These are phyloP conservation scores for Pyrenophora graminea DNA, from an alignment of 2,329 filamentous ascomycete genomes.

Conservation along the genomic window DNA sequence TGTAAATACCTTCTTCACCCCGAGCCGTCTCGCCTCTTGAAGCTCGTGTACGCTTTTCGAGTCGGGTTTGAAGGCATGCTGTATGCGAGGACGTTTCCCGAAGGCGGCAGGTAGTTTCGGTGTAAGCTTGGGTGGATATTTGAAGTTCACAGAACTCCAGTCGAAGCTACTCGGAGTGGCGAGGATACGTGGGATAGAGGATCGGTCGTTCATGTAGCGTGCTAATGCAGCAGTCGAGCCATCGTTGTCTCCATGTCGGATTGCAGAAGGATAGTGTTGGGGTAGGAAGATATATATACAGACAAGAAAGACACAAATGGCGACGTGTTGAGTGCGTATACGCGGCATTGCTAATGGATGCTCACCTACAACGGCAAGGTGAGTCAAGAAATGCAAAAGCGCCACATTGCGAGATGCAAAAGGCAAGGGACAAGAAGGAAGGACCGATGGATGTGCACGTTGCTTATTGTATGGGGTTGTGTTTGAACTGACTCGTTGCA, in stretches of 20 bases:
- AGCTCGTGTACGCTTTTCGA: conserved; percentile 17
- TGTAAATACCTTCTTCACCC: conserved; percentile 45
- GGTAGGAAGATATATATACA: conserved; percentile 37
- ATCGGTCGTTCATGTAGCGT: conserved; percentile 40
- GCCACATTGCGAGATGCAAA: conserved; percentile 14
- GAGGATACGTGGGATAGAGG: conserved; percentile 26
- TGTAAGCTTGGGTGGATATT: conserved; percentile 32
- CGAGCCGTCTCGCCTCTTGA: conserved; percentile 31
- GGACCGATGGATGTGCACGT: conserved; percentile 9
- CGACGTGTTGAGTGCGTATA: conserved; percentile 35
- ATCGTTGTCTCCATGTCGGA: conserved; percentile 10
- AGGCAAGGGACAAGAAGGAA: not conserved
- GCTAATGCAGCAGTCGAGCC: conserved; percentile 31
- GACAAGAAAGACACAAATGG: conserved; percentile 31
- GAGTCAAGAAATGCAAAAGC: not conserved
- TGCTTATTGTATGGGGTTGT: conserved; percentile 6
- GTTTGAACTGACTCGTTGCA: not conserved
- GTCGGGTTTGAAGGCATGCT: conserved; percentile 34
- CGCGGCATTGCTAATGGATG: conserved; percentile 28
- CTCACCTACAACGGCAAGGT: conserved; percentile 9
- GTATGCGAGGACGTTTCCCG: conserved; percentile 40
- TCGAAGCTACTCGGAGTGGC: conserved; percentile 36
- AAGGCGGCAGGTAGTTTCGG: conserved; percentile 35
- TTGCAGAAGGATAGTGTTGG: conserved; percentile 11
- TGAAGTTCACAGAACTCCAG: conserved; percentile 38